Evolutionary conservation across 768 basidiomycete genomes (phyloP).

Genomic region (Suillus bovinus): DNA sequence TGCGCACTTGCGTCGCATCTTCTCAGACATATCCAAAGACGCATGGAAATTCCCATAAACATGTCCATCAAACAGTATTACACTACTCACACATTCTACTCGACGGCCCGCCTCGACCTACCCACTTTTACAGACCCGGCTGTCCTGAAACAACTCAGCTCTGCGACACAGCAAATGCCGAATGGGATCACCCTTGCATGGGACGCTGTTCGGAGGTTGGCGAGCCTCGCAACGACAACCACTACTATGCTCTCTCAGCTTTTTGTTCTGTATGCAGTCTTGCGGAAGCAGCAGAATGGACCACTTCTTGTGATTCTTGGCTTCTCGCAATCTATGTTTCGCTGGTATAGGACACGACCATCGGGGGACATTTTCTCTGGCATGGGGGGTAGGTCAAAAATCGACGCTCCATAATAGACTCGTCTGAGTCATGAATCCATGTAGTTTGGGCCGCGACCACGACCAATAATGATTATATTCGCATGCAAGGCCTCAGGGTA

Average conservation of each 20-base stretch:
- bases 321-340: conserved; percentile 50
- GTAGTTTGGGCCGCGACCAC: conserved; percentile 74
- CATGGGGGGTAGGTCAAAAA: conserved; percentile 28
- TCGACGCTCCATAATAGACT: not conserved
- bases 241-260: conserved; percentile 58
- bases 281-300: conserved; percentile 64
- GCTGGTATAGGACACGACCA: conserved; percentile 28
- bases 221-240: conserved; percentile 44
- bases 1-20: conserved; percentile 51
- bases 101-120: conserved; percentile 72
- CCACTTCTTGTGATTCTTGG: conserved; percentile 55
- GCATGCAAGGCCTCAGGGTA: conserved; percentile 62
- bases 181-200: conserved; percentile 53
- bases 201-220: conserved; percentile 50
- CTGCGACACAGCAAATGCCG: conserved; percentile 40
- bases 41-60: conserved; percentile 52
- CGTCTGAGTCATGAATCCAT: not conserved
- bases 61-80: conserved; percentile 60
- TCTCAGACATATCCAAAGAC: conserved; percentile 39
- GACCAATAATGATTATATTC: conserved; percentile 60
- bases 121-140: conserved; percentile 72
- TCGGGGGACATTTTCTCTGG: conserved; percentile 14
- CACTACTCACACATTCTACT: conserved; percentile 60
- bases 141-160: conserved; percentile 63
- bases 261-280: conserved; percentile 55